Base-by-base conservation (phyloP, 2,329 filamentous ascomycete species). In the Ophiocordyceps camponoti-leonardi region DNA sequence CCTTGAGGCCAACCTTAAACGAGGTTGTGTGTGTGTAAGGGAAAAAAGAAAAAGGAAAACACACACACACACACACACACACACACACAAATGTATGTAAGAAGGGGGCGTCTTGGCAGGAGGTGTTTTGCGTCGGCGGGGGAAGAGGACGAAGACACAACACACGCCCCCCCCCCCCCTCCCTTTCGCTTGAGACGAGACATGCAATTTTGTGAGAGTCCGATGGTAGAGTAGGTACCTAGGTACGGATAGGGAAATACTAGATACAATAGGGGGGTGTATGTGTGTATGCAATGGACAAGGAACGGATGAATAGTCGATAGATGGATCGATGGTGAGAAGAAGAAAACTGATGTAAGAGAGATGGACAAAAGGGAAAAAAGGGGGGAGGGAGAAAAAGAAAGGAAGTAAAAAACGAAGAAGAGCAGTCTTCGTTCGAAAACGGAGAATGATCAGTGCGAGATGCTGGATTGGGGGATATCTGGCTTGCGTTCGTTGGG, bases 1-100 rank as follows among this genome's bases (percentile, higher is more conserved):
- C 48, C 50, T 52, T 51, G 50, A 50, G 46, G 23, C 45, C 44
- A 52, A 52, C 48, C 49, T 52, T 52, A 52, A 49, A 41, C 18
- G 37, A 41, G 19, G 5, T 22, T 42, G 41, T 14, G n/a, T n/a
- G n/a, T 35, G 31, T 14, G 31, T 4, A 35, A n/a, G 31, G 11
- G 16, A 11, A n/a, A 35, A 5, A 11, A 35, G 4, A n/a, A 35
- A 11, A 13, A 35, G 31, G 11, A 35, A 26, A 26, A 26, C n/a
- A n/a, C n/a, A n/a, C n/a, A n/a, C n/a, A n/a, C n/a, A n/a, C n/a
- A n/a, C n/a, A n/a, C n/a, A n/a, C n/a, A n/a, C n/a, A n/a, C n/a
- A n/a, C n/a, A n/a, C n/a, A n/a, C n/a, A n/a, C n/a, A n/a, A n/a
- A n/a, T n/a, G n/a, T n/a, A n/a, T n/a, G n/a, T n/a, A 23, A 41